Conservation (phyloP, 164 flowering plant genomes). For the Tinospora cordifolia region DNA sequence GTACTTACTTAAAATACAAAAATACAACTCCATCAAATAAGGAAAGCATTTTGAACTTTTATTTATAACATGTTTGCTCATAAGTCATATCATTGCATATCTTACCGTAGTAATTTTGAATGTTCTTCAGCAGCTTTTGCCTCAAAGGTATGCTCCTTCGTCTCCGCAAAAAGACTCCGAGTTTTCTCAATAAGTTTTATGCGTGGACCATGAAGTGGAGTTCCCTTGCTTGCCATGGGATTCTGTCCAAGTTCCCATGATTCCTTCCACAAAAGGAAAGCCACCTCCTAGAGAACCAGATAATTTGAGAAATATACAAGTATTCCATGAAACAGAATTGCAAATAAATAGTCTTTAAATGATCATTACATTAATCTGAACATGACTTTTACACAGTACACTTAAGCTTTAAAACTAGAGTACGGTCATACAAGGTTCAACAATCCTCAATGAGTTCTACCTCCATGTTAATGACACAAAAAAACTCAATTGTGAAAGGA, state of each 20-base stretch:
- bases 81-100: background rate
- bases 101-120: constrained; percentile 77
- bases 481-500: no score
- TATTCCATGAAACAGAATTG: background rate
- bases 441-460: no score
- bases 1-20: no score
- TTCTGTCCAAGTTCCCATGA: constrained; percentile 85
- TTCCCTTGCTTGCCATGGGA: constrained; percentile 91
- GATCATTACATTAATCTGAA: background rate
- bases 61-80: background rate
- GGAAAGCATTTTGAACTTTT: background rate
- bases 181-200: constrained; percentile 83
- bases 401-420: background rate
- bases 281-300: constrained; percentile 65
- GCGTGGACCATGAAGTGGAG: constrained; percentile 91
- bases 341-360: background rate
- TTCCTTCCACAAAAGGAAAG: constrained; percentile 83
- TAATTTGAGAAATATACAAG: background rate
- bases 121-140: constrained; percentile 97
- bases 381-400: background rate
- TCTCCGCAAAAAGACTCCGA: constrained; percentile 62
- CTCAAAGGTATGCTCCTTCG: constrained; percentile 81
- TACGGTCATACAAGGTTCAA: background rate
- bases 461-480: no score
- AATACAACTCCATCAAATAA: no score